Base-by-base conservation (phyloP, 495 filamentous ascomycete genomes). In the Podospora appendiculata region DNA sequence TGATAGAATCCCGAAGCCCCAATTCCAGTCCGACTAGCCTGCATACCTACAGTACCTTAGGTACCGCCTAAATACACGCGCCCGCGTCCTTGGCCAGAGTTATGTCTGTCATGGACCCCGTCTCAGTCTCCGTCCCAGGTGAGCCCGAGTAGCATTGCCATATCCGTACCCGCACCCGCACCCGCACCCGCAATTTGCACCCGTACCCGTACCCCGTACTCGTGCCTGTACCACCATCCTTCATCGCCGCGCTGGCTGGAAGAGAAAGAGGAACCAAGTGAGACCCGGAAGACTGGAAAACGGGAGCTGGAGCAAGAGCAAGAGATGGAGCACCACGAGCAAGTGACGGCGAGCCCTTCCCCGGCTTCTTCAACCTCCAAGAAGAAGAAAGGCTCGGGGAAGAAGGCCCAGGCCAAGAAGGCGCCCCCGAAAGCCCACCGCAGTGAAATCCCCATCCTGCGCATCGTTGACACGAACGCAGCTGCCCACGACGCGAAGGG, bases 401-500 rank as follows among this genome's bases (percentile, higher is more conserved):
- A 59, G 49, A 57, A 50, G 47, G 35, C 25, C 12, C 47, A 58
- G n/a, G 44, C 32, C 16, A 47, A 49, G 43, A 32, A 41, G 4
- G 32, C 46, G 8, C 17, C 11, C 9, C 41, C 36, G 43, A 50
- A 58, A 43, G 1, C 35, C 40, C 33, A 48, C 18, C 34, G 25
- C 43, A 35, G n/a, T 40, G 39, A 51, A 25, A 47, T 32, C 13
- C 49, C 40, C 17, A 46, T 55, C 4, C 47, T 46, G 8, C 50
- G 52, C 43, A 32, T 41, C 19, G 42, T 59, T 56, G 59, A 58
- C 57, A 34, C 18, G 18, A 58, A 58, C 51, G 54, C 51, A 59
- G 56, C 36, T 41, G 14, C 47, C 17, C 52, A 43, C 32, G 47
- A 50, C 35, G 19, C 38, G 18, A 14, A 33, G 25, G 25, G 32